phyloP scores from a whole-genome alignment of 768 basidiomycete species.

The Sistotremastrum niveocremeum region DNA sequence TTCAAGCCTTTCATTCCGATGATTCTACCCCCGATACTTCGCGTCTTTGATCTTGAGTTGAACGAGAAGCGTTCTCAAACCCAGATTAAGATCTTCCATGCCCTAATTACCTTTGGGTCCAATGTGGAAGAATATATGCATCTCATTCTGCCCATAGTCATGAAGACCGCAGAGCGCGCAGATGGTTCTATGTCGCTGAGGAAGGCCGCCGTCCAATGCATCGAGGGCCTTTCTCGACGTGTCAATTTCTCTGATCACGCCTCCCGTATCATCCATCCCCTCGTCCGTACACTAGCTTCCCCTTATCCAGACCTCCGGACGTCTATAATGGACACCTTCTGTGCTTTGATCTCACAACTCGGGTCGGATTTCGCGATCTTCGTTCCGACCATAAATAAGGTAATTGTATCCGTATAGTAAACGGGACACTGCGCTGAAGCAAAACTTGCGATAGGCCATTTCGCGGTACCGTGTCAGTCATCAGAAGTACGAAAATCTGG shows the following conservation, averaged over 20 bases:
- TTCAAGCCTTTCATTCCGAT: conserved; percentile 93
- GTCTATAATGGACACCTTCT: conserved; percentile 86
- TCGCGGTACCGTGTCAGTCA: conserved; percentile 67
- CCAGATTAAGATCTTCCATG: conserved; percentile 87
- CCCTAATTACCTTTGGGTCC: conserved; percentile 87
- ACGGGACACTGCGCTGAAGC: neutral
- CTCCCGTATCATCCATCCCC: conserved; percentile 90
- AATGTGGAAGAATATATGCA: conserved; percentile 98
- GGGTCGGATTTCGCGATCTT: conserved; percentile 97
- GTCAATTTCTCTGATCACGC: conserved; percentile 98
- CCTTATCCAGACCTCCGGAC: conserved; percentile 67
- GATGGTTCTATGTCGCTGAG: conserved; percentile 65
- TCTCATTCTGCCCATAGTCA: conserved; percentile 88
- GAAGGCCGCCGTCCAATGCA: conserved; percentile 81
- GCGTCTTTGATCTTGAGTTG: conserved; percentile 81
- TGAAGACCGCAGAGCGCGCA: conserved; percentile 75
- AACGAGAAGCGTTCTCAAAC: conserved; percentile 65
- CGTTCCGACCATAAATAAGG: conserved; percentile 94
- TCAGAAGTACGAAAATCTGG: conserved; percentile 74
- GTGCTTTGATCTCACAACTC: conserved; percentile 83
- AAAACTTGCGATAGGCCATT: conserved; percentile 39
- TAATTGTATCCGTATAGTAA: conserved; percentile 16
- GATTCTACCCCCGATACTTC: conserved; percentile 78
- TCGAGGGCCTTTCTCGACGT: conserved; percentile 78
- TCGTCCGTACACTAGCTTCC: conserved; percentile 72